phyloP scores from a whole-genome alignment of 1,284 basidiomycete species.

The Thelephora terrestris region DNA sequence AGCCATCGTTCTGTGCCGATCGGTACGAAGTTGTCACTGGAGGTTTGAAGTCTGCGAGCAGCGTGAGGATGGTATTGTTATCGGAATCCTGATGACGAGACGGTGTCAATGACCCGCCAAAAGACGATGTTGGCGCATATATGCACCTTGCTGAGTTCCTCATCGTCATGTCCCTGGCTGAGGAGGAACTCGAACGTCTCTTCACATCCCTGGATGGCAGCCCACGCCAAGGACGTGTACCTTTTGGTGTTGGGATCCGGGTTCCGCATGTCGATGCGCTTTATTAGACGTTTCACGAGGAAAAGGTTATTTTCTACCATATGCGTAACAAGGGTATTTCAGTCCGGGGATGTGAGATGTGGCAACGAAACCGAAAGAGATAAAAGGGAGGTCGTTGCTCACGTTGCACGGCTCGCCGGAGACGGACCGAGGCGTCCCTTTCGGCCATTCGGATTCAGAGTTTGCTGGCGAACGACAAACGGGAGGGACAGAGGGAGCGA shows the following conservation, averaged over 20 bases:
- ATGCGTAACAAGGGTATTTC: constrained; percentile 7
- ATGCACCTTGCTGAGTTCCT: constrained; percentile 76
- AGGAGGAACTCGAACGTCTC: constrained; percentile 87
- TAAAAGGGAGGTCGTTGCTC: constrained; percentile 4
- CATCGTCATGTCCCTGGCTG: constrained; percentile 79
- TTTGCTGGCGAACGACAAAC: constrained; percentile 5
- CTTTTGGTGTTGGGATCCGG: constrained; percentile 65
- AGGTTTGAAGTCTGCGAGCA: constrained; percentile 70
- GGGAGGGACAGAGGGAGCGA: constrained; percentile 12
- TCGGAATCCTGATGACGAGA: constrained; percentile 59
- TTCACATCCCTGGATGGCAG: constrained; percentile 73
- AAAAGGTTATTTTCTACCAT: constrained; percentile 82
- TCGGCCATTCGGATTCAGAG: constrained; percentile 49
- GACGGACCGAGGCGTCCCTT: constrained; percentile 64
- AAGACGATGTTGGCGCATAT: constrained; percentile 1
- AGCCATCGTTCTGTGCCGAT: constrained; percentile 38
- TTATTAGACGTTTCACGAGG: constrained; percentile 73
- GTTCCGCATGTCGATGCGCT: constrained; percentile 80
- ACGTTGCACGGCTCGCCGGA: constrained; percentile 77
- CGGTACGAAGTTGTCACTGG: constrained; percentile 37
- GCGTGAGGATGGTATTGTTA: constrained; percentile 83
- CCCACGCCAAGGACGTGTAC: constrained; percentile 83
- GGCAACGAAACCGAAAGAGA: constrained; percentile 8
- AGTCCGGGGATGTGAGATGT: constrained; percentile 10
- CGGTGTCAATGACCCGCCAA: not conserved